Conservation (phyloP, 192 early-diverging fungal genomes). For the Chytriomyces sp. region DNA sequence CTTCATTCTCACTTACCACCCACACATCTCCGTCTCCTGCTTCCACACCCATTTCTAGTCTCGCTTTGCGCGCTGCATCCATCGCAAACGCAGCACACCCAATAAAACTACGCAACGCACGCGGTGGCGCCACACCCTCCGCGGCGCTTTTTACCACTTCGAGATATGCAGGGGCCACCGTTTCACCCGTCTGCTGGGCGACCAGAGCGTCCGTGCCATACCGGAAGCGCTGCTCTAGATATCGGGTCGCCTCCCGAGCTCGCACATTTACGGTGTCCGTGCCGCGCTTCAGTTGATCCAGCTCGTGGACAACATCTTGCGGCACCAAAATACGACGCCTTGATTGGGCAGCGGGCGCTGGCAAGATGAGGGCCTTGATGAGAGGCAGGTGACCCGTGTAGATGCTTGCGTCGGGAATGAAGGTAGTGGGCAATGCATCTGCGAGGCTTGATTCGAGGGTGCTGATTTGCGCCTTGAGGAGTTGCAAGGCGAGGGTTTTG, state of each 20-base stretch:
- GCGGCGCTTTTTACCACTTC: background rate
- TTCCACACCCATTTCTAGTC: constrained; percentile 3
- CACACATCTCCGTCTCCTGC: background rate
- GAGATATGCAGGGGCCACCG: background rate
- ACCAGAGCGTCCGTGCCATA: constrained; percentile 36
- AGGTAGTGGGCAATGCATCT: constrained; percentile 19
- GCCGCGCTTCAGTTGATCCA: constrained; percentile 50
- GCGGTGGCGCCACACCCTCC: background rate
- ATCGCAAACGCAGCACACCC: background rate
- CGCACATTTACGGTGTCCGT: constrained; percentile 27
- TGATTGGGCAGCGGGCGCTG: background rate
- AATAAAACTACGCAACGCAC: constrained; percentile 3
- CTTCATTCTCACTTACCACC: constrained; percentile 14
- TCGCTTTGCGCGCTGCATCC: background rate
- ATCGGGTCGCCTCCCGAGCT: constrained; percentile 53
- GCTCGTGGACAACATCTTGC: constrained; percentile 36
- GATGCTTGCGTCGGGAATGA: constrained; percentile 35
- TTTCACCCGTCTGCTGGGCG: constrained; percentile 39
- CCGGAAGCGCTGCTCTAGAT: constrained; percentile 54
- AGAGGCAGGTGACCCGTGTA: constrained; percentile 29
- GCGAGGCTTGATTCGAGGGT: constrained; percentile 33
- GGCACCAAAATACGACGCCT: background rate
- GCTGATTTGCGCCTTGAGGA: constrained; percentile 46
- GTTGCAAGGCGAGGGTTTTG: constrained; percentile 47
- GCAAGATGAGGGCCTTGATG: constrained; percentile 44